Evolutionary conservation across 2,329 filamentous ascomycete genomes (phyloP).

Genomic region (Leptodontidium sp.): DNA sequence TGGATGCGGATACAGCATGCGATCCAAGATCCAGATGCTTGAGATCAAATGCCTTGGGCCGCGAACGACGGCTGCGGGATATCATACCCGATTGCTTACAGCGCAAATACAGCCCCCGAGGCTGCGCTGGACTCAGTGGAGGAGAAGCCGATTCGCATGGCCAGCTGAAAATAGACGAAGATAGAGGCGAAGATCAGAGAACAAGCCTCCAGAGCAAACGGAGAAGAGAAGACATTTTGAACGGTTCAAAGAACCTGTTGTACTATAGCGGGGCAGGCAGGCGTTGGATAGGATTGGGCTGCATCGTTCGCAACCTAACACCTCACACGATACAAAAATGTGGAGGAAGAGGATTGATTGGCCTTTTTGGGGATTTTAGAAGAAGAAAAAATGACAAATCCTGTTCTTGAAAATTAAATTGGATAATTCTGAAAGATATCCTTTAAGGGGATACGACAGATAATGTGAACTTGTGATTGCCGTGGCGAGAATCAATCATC

Average conservation of each 20-base stretch:
- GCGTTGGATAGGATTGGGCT: slow-evolving; percentile 3
- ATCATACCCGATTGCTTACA: not conserved
- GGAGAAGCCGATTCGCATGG: not conserved
- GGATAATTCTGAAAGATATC: no score
- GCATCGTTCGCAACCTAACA: not conserved
- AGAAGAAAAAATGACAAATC: no score
- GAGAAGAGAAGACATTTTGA: not conserved
- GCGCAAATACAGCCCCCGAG: no score
- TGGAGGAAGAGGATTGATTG: not conserved
- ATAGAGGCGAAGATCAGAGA: not conserved
- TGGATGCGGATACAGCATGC: not conserved
- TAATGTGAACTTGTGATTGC: no score
- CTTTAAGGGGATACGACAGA: no score
- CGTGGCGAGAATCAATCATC: no score
- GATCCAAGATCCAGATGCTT: not conserved
- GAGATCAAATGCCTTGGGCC: not conserved
- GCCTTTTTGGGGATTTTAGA: no score
- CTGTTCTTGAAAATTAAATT: no score
- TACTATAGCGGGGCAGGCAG: not conserved
- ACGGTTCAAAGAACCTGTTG: not conserved
- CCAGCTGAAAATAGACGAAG: not conserved
- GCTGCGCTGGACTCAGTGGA: not conserved
- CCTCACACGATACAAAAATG: not conserved
- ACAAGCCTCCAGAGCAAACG: not conserved
- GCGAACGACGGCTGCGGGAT: not conserved